These are phyloP conservation scores for Sphagnum fallax DNA, from an alignment of 228 moss, liverwort and hornwort genomes.

Conservation along the genomic window DNA sequence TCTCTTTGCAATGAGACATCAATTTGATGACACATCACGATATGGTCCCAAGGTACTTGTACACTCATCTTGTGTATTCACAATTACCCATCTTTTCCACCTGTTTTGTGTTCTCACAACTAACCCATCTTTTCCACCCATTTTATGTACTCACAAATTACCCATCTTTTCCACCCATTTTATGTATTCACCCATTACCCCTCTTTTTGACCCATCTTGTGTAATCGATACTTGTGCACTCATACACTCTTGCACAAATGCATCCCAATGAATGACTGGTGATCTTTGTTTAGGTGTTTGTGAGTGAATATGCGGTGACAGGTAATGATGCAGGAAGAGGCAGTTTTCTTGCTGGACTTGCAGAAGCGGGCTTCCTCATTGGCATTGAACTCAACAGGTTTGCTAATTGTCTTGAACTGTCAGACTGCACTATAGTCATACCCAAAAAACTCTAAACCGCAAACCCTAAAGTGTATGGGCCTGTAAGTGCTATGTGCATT, in stretches of 20 bases:
- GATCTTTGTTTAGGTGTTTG: slow-evolving; percentile 55
- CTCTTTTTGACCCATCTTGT: no score
- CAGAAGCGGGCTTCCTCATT: slow-evolving; percentile 89
- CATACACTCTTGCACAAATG: no score
- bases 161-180: background rate
- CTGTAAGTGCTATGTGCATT: background rate
- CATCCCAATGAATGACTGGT: no score
- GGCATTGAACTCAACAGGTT: slow-evolving; percentile 91
- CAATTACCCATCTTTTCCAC: background rate
- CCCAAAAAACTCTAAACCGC: background rate
- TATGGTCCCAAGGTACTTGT: slow-evolving; percentile 63
- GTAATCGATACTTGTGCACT: no score
- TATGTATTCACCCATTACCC: no score
- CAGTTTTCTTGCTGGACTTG: slow-evolving; percentile 66
- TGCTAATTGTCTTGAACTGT: background rate
- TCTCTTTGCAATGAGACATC: slow-evolving; percentile 73
- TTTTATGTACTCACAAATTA: background rate
- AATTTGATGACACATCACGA: slow-evolving; percentile 64
- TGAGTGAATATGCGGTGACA: slow-evolving; percentile 91
- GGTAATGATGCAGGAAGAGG: slow-evolving; percentile 70
- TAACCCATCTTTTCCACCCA: background rate
- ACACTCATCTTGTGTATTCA: background rate
- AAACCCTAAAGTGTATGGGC: background rate
- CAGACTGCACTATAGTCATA: background rate
- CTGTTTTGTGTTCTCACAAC: no score